Conservation (phyloP, 108 stramenopile genomes). For the Epipyxis sp. region DNA sequence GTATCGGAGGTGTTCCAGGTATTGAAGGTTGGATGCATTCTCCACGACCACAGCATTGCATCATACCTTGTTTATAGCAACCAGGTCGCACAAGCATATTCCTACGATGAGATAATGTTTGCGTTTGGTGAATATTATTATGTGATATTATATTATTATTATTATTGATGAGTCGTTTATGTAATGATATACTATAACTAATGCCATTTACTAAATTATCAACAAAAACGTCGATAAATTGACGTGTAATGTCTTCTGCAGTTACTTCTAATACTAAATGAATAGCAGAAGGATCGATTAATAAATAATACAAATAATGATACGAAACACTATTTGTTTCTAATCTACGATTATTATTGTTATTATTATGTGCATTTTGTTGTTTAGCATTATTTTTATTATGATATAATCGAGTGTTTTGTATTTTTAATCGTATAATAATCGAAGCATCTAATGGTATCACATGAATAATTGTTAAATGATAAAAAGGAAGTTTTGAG, state of each 20-base stretch:
- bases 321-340: too few relatives aligned
- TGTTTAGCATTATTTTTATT: too few relatives aligned
- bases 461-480: too few relatives aligned
- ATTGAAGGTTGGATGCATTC: background rate
- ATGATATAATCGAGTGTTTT: too few relatives aligned
- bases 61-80: background rate
- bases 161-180: too few relatives aligned
- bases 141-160: background rate
- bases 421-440: too few relatives aligned
- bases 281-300: too few relatives aligned
- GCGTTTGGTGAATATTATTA: background rate
- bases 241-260: background rate
- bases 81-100: background rate
- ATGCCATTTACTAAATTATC: background rate
- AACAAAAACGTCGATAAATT: background rate
- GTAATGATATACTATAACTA: background rate
- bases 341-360: too few relatives aligned
- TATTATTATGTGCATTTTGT: too few relatives aligned
- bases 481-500: too few relatives aligned
- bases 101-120: background rate
- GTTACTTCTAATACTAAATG: background rate
- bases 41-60: conserved; percentile 3
- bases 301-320: too few relatives aligned
- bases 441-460: too few relatives aligned
- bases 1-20: background rate